These are phyloP conservation scores for Aspergillus affinis DNA, from an alignment of 495 filamentous ascomycete species.

Conservation along the genomic window DNA sequence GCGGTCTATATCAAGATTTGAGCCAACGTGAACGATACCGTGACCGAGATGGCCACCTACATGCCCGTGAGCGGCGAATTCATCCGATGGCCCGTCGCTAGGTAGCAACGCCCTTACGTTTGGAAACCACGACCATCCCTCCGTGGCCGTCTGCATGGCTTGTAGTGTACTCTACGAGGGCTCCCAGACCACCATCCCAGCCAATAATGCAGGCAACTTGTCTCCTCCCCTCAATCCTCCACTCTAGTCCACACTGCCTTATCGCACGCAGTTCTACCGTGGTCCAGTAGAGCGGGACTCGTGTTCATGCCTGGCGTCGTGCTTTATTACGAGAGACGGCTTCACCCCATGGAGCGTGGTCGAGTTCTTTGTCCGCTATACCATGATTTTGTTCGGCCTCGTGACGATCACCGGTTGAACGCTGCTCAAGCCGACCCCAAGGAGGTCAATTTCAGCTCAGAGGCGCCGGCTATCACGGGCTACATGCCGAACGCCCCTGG, in stretches of 20 bases:
- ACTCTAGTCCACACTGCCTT: conserved; percentile 47
- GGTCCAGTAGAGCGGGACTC: conserved; percentile 48
- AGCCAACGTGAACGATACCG: too few species aligned
- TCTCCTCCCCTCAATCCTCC: too few species aligned
- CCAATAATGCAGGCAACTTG: neutral
- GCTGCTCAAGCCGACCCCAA: conserved; percentile 47
- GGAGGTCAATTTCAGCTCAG: too few species aligned
- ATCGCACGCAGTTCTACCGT: conserved; percentile 60
- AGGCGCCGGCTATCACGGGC: conserved; percentile 34
- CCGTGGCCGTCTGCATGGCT: conserved; percentile 53
- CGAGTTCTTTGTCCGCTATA: conserved; percentile 57
- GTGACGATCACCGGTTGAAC: conserved; percentile 56
- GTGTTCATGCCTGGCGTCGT: conserved; percentile 45
- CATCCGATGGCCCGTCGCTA: too few species aligned
- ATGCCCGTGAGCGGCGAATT: too few species aligned
- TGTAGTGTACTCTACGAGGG: conserved; percentile 46
- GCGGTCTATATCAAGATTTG: too few species aligned
- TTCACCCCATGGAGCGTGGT: conserved; percentile 52
- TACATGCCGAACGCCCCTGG: too few species aligned
- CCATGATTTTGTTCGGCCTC: conserved; percentile 51
- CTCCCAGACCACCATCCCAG: conserved; percentile 1
- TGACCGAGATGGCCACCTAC: too few species aligned
- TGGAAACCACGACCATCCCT: too few species aligned
- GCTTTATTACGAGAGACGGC: conserved; percentile 42
- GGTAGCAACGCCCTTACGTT: too few species aligned